A percentile compares a stretch with the other conserved stretches of the same genome.
Evolutionary conservation across 306 rosid genomes (phyloP).

Genomic region (Mucuna pruriens): DNA sequence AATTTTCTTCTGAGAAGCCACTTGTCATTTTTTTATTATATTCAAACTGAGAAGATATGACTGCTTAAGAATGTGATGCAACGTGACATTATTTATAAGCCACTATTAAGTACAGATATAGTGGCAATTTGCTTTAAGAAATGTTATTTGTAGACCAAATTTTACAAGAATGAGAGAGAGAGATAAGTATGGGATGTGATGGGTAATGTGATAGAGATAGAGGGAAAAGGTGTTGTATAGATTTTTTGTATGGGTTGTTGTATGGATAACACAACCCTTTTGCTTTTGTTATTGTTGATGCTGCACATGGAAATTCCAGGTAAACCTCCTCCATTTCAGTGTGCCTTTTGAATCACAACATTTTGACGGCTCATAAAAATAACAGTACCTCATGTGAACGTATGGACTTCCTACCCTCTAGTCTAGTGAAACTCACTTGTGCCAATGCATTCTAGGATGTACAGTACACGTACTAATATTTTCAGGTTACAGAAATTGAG

Average conservation of each 20-base stretch:
- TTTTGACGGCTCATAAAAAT: constrained; percentile 10
- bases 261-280: not conserved
- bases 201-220: not conserved
- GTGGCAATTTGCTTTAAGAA: constrained; percentile 17
- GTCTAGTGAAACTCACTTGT: not conserved
- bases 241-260: not conserved
- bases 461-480: not conserved
- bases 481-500: constrained; percentile 9
- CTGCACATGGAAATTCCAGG: not conserved
- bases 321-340: not conserved
- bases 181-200: not conserved
- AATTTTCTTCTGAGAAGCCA: not conserved
- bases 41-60: constrained; percentile 25
- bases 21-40: constrained; percentile 12
- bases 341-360: constrained; percentile 15
- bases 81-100: constrained; percentile 14
- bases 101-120: not conserved
- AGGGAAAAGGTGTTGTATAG: too few relatives aligned
- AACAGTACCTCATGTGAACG: constrained; percentile 2
- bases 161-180: not conserved
- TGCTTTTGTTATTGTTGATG: constrained; percentile 21
- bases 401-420: constrained; percentile 17
- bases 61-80: constrained; percentile 1
- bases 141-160: not conserved
- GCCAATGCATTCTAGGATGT: not conserved